Percentiles rank a stretch among this genome's conserved stretches.
Conservation (phyloP, 768 basidiomycete species). For the Naganishia randhawae region DNA sequence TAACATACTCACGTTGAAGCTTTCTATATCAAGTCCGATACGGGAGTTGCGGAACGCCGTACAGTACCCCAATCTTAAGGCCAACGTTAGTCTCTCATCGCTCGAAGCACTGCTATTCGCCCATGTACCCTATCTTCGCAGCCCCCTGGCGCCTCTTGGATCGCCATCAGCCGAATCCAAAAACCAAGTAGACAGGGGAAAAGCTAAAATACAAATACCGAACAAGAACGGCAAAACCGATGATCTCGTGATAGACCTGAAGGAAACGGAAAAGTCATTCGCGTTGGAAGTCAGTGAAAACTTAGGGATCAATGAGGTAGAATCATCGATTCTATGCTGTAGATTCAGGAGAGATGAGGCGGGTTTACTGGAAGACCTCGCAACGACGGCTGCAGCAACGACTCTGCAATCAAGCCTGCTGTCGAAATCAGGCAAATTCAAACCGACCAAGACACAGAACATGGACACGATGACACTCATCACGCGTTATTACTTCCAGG, state of each 20-base stretch:
- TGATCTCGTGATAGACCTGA: conserved; percentile 15
- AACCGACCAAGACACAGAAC: conserved; percentile 1
- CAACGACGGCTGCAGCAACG: conserved; percentile 9
- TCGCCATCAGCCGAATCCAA: conserved; percentile 13
- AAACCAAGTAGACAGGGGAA: conserved; percentile 15
- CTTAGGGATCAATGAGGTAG: conserved; percentile 27
- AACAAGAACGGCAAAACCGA: conserved; percentile 2
- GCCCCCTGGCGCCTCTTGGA: conserved; percentile 18
- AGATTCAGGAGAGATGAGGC: conserved; percentile 25
- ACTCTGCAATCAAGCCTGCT: conserved; percentile 14
- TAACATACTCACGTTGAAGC: not conserved
- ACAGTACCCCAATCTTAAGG: conserved; percentile 13
- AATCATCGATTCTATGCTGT: conserved; percentile 22
- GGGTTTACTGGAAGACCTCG: conserved; percentile 14
- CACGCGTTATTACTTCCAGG: conserved; percentile 27
- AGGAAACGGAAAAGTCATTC: conserved; percentile 11
- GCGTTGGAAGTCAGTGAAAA: conserved; percentile 26
- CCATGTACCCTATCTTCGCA: conserved; percentile 19
- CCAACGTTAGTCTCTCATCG: not conserved
- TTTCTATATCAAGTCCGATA: conserved; percentile 9
- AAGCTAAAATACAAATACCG: not conserved
- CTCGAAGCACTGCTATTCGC: conserved; percentile 22
- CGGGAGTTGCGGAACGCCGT: conserved; percentile 26
- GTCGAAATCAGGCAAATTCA: conserved; percentile 10
- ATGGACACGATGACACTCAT: conserved; percentile 2